phyloP scores from a whole-genome alignment of 352 stramenopile species.

The Phytophthora palmivora region DNA sequence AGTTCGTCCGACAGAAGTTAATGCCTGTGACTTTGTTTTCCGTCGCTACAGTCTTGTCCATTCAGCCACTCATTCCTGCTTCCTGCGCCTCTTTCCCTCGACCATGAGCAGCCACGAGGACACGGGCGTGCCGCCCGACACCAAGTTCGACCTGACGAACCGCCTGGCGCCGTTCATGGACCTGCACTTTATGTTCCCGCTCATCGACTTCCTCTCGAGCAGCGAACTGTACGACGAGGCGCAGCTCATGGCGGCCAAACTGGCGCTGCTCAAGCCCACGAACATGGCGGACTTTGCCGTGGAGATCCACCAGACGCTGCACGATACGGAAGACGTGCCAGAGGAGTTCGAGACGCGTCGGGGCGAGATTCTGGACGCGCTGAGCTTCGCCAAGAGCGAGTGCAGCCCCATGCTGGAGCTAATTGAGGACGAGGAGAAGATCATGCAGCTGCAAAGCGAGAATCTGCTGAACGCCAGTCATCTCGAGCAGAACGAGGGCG shows the following conservation, averaged over 20 bases:
- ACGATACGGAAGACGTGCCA: slow-evolving; percentile 80
- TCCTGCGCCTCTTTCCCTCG: background rate
- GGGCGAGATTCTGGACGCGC: slow-evolving; percentile 73
- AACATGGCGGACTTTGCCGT: slow-evolving; percentile 98
- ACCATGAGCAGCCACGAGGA: slow-evolving; percentile 58
- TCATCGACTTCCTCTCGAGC: slow-evolving; percentile 95
- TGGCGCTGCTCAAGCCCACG: slow-evolving; percentile 93
- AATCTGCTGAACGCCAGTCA: slow-evolving; percentile 82
- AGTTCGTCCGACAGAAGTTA: no score
- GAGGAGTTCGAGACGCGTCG: slow-evolving; percentile 87
- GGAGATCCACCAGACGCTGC: slow-evolving; percentile 94
- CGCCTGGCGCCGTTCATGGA: slow-evolving; percentile 95
- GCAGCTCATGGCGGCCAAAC: slow-evolving; percentile 90
- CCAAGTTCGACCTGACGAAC: slow-evolving; percentile 95
- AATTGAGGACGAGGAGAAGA: slow-evolving; percentile 88
- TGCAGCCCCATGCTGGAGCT: slow-evolving; percentile 81
- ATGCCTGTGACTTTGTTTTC: no score
- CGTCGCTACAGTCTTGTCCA: no score
- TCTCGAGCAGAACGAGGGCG: slow-evolving; percentile 83
- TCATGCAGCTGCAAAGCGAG: slow-evolving; percentile 86
- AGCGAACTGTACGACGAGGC: slow-evolving; percentile 93
- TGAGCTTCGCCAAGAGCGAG: slow-evolving; percentile 80
- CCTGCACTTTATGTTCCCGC: slow-evolving; percentile 97
- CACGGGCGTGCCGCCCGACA: slow-evolving; percentile 58
- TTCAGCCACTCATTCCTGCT: background rate